Evolutionary conservation across 2,329 filamentous ascomycete genomes (phyloP), one percentile per base, ranked within the genome.

Genomic region (Parastagonospora nodorum): DNA sequence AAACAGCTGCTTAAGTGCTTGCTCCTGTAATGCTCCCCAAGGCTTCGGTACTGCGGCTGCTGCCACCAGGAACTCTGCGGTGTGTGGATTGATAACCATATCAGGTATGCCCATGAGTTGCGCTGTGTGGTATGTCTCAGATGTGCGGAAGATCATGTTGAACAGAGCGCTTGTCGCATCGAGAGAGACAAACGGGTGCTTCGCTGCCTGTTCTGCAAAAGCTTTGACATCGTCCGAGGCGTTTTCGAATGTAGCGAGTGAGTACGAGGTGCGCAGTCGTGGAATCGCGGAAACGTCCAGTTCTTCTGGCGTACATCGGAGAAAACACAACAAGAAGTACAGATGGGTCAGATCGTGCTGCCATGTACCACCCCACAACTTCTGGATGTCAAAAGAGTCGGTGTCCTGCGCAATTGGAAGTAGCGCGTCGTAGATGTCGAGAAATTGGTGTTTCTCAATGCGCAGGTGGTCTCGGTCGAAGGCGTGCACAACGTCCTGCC

Each of bases 351-450:
- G 87, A 11, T 88, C 84, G 60, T 95, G 85, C 55, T 88, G 85
- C 93, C 95, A 99, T 55, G 84, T 65, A 7, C 92, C 92, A 51
- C 92, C 92, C 92, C 94, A 97, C 16, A 99, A 79, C 33, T 82
- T 83, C 71, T 97, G 92, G 38, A 99, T 88, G 68, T 97, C 90
- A 62, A 97, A 86, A 24, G 78, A 78, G 12, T 82, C 77, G 41
- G 84, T 78, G 8, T 83, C 81, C 29, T 77, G 73, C 2, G 92
- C 89, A 47, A 94, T 79, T 1, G 88, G 86, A 12, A 92, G 77
- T 27, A 99, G 77, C 4, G 90, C 88, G 48, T 88, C 84, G 76
- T 94, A 96, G 3, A 99, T 78, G 10, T 83, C 83, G 35, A 94
- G 76, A 60, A 99, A 96, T 60, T 97, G 92, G 36, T 83, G 77